Base-by-base conservation (phyloP, 192 early-diverging fungal species). In the Gorgonomyces haynaldii region DNA sequence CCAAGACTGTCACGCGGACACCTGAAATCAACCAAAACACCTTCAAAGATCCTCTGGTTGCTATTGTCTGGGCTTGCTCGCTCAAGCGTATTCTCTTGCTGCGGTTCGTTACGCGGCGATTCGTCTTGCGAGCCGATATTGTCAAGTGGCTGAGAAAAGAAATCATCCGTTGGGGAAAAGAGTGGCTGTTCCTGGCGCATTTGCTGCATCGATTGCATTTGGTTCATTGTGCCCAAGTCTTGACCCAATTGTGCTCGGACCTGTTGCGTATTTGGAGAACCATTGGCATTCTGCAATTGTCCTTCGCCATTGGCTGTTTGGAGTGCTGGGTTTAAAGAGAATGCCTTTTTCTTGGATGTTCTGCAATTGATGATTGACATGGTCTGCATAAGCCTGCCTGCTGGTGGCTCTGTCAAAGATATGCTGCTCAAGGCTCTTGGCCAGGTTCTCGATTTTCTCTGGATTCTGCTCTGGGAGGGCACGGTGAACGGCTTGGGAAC, bases 391-490 rank as follows among this genome's bases (percentile, higher is more conserved):
- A 35, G 3, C 10, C 5, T 7, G 21, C 46, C 17, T 49, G 28
- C 46, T 20, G 23, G 22, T 4, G 46, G 28, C 7, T 49, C 46
- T 25, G 46, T 49, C 46, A 15, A 26, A 49, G 3, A 49, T 49
- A 20, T 49, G 46, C 20, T 49, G 46, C 28, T 49, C 46, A 4
- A 49, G 17, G 12, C 46, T 26, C 35, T 26, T 35, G 2, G 46
- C 46, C 32, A 49, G 28, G 28, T 49, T 49, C 19, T 49, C 46
- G 23, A 49, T 26, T 26, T 27, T 49, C 3, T 22, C 23, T 9
- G 20, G 31, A 49, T 22, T 49, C 13, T 49, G 46, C 13, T 49
- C 13, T 16, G 39, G 39, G 42, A 49, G 32, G 22, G 46, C 46
- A 15, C 28, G 32, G 10, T 49, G 46, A 26, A 49, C 46, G 4